A percentile compares a stretch with the other conserved stretches of the same genome.
Evolutionary conservation across 177 flowering plant genomes (phyloP).

Genomic region (Vitis hybrid): DNA sequence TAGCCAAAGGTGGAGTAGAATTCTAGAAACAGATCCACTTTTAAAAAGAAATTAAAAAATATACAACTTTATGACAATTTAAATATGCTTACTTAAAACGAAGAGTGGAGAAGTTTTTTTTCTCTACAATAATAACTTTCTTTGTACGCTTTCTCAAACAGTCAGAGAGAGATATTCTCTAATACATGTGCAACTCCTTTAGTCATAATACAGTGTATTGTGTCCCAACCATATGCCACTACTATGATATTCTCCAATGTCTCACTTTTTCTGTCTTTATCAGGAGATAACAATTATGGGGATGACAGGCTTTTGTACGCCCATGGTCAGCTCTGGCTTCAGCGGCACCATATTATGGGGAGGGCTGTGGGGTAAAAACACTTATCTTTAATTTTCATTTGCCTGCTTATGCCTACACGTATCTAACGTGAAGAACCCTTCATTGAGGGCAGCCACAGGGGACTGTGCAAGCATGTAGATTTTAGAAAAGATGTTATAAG

Average conservation of each 20-base stretch:
- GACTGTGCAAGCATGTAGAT: not conserved
- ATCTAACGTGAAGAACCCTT: not conserved
- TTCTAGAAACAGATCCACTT: too few species aligned
- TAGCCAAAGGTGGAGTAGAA: too few species aligned
- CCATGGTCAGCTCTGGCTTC: constrained; percentile 70
- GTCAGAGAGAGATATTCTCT: too few species aligned
- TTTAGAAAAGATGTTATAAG: too few species aligned
- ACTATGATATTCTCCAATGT: not conserved
- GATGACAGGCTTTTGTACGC: constrained; percentile 69
- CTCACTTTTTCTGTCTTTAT: not conserved
- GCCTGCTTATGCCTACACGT: not conserved
- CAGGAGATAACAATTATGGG: constrained; percentile 71
- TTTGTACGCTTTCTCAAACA: too few species aligned
- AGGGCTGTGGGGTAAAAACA: constrained; percentile 65
- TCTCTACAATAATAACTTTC: too few species aligned
- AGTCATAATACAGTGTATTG: too few species aligned
- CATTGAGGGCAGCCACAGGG: too few species aligned
- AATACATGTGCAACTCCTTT: not conserved
- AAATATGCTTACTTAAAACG: too few species aligned
- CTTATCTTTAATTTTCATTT: not conserved
- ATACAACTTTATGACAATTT: too few species aligned
- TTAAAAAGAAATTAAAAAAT: too few species aligned
- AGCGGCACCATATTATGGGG: constrained; percentile 67
- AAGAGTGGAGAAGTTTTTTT: too few species aligned
- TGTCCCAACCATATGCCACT: not conserved